A percentile compares a stretch with the other conserved stretches of the same genome.
Evolutionary conservation across 495 filamentous ascomycete genomes (phyloP).

Genomic region (Trichodelitschia bisporula): DNA sequence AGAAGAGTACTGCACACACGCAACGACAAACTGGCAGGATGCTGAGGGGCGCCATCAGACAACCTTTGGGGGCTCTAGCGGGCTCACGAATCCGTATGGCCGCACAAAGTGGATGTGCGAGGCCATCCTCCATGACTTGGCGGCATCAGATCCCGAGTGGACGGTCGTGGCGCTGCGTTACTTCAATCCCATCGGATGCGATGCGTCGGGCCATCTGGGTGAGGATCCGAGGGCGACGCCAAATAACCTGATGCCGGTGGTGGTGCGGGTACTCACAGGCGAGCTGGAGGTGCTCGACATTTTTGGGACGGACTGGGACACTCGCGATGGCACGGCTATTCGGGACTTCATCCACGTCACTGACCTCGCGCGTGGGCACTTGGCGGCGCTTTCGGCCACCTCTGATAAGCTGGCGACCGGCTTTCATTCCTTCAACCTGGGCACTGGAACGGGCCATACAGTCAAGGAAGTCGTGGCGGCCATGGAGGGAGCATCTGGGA

Average conservation of each 20-base stretch:
- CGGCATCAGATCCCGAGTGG: slow-evolving; percentile 31
- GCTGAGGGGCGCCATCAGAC: slow-evolving; percentile 11
- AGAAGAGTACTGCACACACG: slow-evolving; percentile 35
- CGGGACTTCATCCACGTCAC: slow-evolving; percentile 35
- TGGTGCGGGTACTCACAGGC: slow-evolving; percentile 33
- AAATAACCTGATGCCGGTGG: slow-evolving; percentile 36
- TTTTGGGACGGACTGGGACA: slow-evolving; percentile 39
- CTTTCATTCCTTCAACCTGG: slow-evolving; percentile 13
- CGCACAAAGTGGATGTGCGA: slow-evolving; percentile 43
- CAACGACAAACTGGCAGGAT: slow-evolving; percentile 14
- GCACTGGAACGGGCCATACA: slow-evolving; percentile 13
- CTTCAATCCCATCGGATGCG: slow-evolving; percentile 43
- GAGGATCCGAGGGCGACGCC: slow-evolving; percentile 36
- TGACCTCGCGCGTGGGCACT: slow-evolving; percentile 41
- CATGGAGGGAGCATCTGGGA: slow-evolving; percentile 8
- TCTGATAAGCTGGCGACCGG: slow-evolving; percentile 4
- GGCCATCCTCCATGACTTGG: slow-evolving; percentile 35
- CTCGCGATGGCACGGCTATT: slow-evolving; percentile 20
- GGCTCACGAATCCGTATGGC: slow-evolving; percentile 39
- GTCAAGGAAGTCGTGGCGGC: slow-evolving; percentile 13
- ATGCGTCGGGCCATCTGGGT: slow-evolving; percentile 33
- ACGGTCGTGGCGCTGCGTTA: slow-evolving; percentile 38
- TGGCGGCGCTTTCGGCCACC: slow-evolving; percentile 22
- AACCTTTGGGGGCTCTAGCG: slow-evolving; percentile 21
- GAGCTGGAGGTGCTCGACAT: slow-evolving; percentile 26